Evolutionary conservation across 192 early-diverging fungal species (phyloP).

Genomic region (Obelidium mucronatum): DNA sequence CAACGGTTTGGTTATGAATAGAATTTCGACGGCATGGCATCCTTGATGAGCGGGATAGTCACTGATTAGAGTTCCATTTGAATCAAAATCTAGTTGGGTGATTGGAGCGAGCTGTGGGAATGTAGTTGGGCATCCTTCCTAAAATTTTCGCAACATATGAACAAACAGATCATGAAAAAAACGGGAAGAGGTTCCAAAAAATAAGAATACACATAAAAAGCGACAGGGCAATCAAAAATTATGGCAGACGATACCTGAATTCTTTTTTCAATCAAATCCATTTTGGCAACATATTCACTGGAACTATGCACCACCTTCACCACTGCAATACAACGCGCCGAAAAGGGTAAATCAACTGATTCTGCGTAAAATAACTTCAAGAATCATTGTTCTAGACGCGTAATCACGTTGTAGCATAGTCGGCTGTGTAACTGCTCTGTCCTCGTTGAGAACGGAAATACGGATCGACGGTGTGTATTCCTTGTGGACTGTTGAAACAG

Average conservation of each 20-base stretch:
- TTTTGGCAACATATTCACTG: constrained; percentile 27
- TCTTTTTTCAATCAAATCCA: constrained; percentile 7
- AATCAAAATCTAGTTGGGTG: constrained; percentile 32
- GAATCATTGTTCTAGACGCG: constrained; percentile 15
- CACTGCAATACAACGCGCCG: constrained; percentile 11
- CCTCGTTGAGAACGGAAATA: constrained; percentile 25
- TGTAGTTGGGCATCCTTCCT: constrained; percentile 25
- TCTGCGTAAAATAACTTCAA: constrained; percentile 15
- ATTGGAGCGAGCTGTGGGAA: constrained; percentile 19
- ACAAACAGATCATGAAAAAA: too few relatives aligned
- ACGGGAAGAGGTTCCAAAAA: too few relatives aligned
- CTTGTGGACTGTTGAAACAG: constrained; percentile 17
- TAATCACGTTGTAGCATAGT: constrained; percentile 27
- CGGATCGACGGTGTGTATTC: constrained; percentile 19
- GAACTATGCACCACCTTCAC: constrained; percentile 10
- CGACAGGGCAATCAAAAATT: neutral
- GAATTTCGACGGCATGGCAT: neutral
- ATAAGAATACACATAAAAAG: neutral
- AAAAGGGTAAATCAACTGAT: constrained; percentile 18
- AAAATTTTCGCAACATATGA: too few relatives aligned
- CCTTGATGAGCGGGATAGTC: constrained; percentile 32
- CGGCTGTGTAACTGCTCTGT: neutral
- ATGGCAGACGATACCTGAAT: constrained; percentile 23
- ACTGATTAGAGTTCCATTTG: constrained; percentile 33
- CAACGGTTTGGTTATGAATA: constrained; percentile 14